A percentile compares a stretch with the other conserved stretches of the same genome.
Evolutionary conservation across 2,329 filamentous ascomycete genomes (phyloP).

Genomic region (Xylaria sp.): DNA sequence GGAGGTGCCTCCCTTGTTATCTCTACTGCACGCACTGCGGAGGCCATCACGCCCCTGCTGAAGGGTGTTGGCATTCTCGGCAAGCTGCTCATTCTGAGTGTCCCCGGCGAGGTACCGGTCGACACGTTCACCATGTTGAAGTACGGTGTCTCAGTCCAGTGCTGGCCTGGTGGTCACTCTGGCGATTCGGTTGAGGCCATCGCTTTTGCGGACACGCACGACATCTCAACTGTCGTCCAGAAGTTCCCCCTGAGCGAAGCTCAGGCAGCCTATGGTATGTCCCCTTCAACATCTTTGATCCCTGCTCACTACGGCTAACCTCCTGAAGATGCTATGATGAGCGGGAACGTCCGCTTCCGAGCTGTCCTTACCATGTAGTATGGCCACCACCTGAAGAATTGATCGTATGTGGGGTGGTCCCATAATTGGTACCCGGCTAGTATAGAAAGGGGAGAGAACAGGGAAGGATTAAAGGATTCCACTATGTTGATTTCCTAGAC

Average conservation of each 20-base stretch:
- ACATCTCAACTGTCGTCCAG: conserved; percentile 17
- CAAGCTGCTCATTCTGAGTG: conserved; percentile 22
- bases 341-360: conserved; percentile 8
- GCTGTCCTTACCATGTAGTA: conserved; percentile 9
- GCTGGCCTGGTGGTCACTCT: conserved; percentile 14
- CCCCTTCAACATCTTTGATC: neutral
- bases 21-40: conserved; percentile 10
- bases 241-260: conserved; percentile 18
- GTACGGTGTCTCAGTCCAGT: conserved; percentile 18
- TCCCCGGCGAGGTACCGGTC: conserved; percentile 15
- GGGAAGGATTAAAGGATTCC: too few relatives aligned
- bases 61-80: conserved; percentile 22
- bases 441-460: too few relatives aligned
- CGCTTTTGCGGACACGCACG: conserved; percentile 15
- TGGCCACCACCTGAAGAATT: neutral
- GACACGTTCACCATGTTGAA: conserved; percentile 13
- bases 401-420: too few relatives aligned
- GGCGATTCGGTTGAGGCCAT: conserved; percentile 20
- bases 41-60: conserved; percentile 19
- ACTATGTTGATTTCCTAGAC: too few relatives aligned
- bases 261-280: conserved; percentile 16
- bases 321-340: conserved; percentile 14
- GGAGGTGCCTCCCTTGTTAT: conserved; percentile 15
- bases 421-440: too few relatives aligned
- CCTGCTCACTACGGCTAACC: neutral